Evolutionary conservation across 2,329 filamentous ascomycete genomes (phyloP), one percentile per base, ranked within the genome.

Genomic region (Fusarium dimerum): DNA sequence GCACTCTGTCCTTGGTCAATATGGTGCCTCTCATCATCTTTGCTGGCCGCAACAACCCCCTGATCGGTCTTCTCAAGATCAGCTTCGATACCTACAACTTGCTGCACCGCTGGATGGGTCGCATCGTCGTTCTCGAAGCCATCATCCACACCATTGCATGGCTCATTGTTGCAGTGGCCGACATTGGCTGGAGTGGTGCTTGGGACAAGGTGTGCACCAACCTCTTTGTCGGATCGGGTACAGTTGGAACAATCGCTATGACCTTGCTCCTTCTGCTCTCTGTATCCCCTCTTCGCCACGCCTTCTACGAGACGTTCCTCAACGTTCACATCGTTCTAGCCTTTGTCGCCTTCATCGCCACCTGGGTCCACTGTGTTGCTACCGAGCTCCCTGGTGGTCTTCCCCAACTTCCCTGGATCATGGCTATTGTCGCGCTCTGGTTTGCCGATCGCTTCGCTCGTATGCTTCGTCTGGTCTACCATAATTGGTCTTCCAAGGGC

Each of bases 291-390:
- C 68, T 99, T 47, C 87, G 94, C 55, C 93, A 97, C 71, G 92
- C 92, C 39, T 97, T 96, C 70, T 99, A 99, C 76, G 94, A 99
- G 75, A 95, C 91, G 1, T 99, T 99, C 75, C 81, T 97, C 63
- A 90, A 89, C 68, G 73, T 88, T 30, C 94, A 97, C 74, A 92
- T 96, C 62, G 71, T 89, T 38, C 75, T 96, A 46, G 91, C 87
- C 39, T 71, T 87, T 36, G 67, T 90, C 48, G 76, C 79, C 44
- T 82, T 97, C 46, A 77, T 83, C 51, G 87, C 86, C 64, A 85
- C 92, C 9, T 94, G 87, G 81, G 76, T 92, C 38, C 94, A 97
- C 75, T 85, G 90, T 64, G 78, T 83, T 42, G 76, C 89, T 10
- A 83, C 90, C 29, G 71, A 77, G 5, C 75, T 91, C 32, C 72